Percentiles rank a stretch among this genome's conserved stretches.
Evolutionary conservation across 2,329 filamentous ascomycete genomes (phyloP).

Genomic region (Venturia asperata): DNA sequence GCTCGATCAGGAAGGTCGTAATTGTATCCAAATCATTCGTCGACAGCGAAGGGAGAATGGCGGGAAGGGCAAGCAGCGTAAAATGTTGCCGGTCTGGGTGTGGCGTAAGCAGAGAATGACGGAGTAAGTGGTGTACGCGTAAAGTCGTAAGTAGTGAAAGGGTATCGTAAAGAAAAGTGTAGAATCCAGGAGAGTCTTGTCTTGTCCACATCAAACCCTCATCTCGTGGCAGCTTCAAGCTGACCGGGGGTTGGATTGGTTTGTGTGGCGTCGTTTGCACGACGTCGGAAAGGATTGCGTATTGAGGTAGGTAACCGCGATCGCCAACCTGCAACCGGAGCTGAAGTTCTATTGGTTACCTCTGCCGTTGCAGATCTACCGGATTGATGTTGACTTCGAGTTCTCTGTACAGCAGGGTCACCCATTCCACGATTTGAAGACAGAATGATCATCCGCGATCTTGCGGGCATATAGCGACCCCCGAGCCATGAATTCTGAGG

Average conservation of each 20-base stretch:
- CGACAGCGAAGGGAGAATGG: background rate
- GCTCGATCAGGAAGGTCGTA: background rate
- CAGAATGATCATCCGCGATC: conserved; percentile 10
- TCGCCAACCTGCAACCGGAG: conserved; percentile 29
- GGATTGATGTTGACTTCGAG: background rate
- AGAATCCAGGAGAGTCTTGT: conserved; percentile 25
- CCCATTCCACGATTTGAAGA: conserved; percentile 6
- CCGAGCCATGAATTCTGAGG: conserved; percentile 19
- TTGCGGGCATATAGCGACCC: conserved; percentile 11
- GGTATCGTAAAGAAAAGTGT: conserved; percentile 36
- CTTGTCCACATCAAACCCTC: background rate
- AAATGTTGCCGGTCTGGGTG: background rate
- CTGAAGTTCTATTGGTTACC: conserved; percentile 20
- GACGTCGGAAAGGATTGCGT: conserved; percentile 18
- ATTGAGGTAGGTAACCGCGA: conserved; percentile 23
- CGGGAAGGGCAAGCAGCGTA: background rate
- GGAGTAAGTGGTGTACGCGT: background rate
- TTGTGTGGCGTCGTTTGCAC: conserved; percentile 20
- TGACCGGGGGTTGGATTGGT: conserved; percentile 30
- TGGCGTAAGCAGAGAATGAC: background rate
- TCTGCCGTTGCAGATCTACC: background rate
- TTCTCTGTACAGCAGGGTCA: background rate
- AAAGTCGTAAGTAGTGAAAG: conserved; percentile 31
- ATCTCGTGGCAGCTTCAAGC: conserved; percentile 29
- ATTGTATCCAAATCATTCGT: background rate